Base-by-base conservation (phyloP, 202 grass and related monocot species). In the Cymbopogon flexuosus region DNA sequence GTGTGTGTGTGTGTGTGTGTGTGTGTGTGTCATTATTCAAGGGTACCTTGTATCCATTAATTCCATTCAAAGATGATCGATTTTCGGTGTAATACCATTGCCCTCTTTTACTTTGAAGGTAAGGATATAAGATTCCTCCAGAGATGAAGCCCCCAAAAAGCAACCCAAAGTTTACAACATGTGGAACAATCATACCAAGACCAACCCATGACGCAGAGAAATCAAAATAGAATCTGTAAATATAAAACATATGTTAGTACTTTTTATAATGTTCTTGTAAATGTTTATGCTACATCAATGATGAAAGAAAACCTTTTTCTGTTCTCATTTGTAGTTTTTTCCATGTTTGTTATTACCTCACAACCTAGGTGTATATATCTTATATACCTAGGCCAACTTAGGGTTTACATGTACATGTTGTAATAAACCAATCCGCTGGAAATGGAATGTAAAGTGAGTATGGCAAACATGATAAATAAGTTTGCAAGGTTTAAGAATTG, bases 161-260 rank as follows among this genome's bases (percentile, higher is more conserved):
- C 16, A 90, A 35, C 0, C 46, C 73, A 24, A 79, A 62, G 78
- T 80, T 90, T 57, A 90, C 36, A 24, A 70, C 34, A 22, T 62
- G 54, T 64, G 88, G 88, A 19, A 81, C 54, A 75, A 86, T 74
- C 62, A 90, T 74, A 36, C 84, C 88, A 33, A 86, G 13, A 39
- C 88, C 84, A 30, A 90, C 10, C 62, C 56, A 83, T 63, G 63
- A 49, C 2, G 70, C 10, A 59, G 79, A 75, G 56, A 90, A 90
- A 70, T 90, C 88, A 65, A 90, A 90, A 49, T 65, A 83, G 69
- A 90, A 90, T 42, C 83, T 90, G 75, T 23, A 65, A 24, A 36
- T 15, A 57, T n/a, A 79, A 30, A 79, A 45, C 1, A 36, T 31
- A 62, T 52, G 22, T 84, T 12, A 88, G 56, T 83, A 24, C 9